Conservation (phyloP, 768 basidiomycete genomes). For the Suillus decipiens region DNA sequence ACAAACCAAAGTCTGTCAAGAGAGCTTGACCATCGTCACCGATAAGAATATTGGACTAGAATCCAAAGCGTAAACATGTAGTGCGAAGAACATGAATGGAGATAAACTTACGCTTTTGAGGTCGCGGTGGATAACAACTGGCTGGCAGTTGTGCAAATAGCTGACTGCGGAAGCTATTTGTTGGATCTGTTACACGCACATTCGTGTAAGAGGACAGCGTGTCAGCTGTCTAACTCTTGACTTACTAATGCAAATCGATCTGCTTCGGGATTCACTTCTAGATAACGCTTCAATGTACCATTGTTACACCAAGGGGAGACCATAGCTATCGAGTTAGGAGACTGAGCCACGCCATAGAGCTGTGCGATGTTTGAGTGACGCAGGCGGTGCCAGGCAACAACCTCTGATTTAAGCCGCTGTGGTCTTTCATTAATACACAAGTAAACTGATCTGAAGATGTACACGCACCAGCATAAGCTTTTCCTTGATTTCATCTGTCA, state of each 20-base stretch:
- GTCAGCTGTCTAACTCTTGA: background rate
- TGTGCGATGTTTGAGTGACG: slow-evolving; percentile 57
- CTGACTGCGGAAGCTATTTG: slow-evolving; percentile 59
- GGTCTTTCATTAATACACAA: background rate
- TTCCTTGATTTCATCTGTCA: slow-evolving; percentile 52
- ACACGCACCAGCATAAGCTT: slow-evolving; percentile 49
- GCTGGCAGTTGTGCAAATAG: slow-evolving; percentile 57
- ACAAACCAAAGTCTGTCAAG: slow-evolving; percentile 65
- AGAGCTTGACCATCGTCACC: slow-evolving; percentile 51
- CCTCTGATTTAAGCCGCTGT: slow-evolving; percentile 58
- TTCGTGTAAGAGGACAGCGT: slow-evolving; percentile 2
- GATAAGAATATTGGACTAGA: slow-evolving; percentile 58
- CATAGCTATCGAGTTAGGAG: slow-evolving; percentile 56
- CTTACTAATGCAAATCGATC: slow-evolving; percentile 52
- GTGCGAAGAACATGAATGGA: background rate
- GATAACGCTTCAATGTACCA: slow-evolving; percentile 53
- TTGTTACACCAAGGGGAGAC: slow-evolving; percentile 67
- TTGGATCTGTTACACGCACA: slow-evolving; percentile 41
- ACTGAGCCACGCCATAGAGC: slow-evolving; percentile 56
- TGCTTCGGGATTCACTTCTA: slow-evolving; percentile 40
- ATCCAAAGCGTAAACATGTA: background rate
- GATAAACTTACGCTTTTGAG: slow-evolving; percentile 53
- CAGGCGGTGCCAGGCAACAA: slow-evolving; percentile 58
- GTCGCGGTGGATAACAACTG: slow-evolving; percentile 60
- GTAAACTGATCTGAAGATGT: background rate